phyloP scores from a whole-genome alignment of 1,284 basidiomycete species.

The Malassezia japonica region DNA sequence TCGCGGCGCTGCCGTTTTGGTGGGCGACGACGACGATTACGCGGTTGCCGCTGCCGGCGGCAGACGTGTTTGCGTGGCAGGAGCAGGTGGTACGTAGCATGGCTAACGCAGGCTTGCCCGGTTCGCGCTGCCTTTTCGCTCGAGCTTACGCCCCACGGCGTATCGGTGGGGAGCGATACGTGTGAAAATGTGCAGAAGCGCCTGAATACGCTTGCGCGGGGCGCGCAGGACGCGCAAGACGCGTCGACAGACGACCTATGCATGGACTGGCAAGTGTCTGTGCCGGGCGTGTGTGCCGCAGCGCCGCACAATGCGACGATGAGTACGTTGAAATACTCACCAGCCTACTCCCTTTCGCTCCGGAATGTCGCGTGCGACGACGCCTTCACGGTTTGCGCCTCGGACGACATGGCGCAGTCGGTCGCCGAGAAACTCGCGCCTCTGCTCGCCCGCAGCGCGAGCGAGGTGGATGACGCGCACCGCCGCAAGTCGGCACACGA shows the following conservation, averaged over 20 bases:
- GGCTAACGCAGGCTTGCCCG: background rate
- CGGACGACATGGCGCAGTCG: background rate
- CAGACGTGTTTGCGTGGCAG: conserved; percentile 18
- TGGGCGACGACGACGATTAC: conserved; percentile 31
- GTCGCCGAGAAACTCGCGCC: conserved; percentile 4
- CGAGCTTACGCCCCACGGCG: no score
- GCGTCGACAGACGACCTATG: no score
- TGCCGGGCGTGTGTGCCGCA: background rate
- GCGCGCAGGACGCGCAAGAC: background rate
- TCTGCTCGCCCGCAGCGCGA: background rate
- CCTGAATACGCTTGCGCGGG: no score
- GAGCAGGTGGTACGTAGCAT: conserved; percentile 4
- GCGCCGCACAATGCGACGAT: no score
- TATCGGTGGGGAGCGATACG: no score
- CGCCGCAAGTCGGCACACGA: conserved; percentile 14
- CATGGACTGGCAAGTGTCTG: background rate
- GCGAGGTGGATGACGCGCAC: background rate
- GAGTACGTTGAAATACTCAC: no score
- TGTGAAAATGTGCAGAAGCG: no score
- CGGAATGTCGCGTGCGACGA: background rate
- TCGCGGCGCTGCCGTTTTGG: conserved; percentile 32
- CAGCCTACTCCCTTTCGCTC: background rate
- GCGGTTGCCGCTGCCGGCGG: conserved; percentile 28
- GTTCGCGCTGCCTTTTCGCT: background rate
- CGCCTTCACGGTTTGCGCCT: background rate